Evolutionary conservation across 768 basidiomycete genomes (phyloP), one percentile per base, ranked within the genome.

Genomic region (Naganishia friedmannii): DNA sequence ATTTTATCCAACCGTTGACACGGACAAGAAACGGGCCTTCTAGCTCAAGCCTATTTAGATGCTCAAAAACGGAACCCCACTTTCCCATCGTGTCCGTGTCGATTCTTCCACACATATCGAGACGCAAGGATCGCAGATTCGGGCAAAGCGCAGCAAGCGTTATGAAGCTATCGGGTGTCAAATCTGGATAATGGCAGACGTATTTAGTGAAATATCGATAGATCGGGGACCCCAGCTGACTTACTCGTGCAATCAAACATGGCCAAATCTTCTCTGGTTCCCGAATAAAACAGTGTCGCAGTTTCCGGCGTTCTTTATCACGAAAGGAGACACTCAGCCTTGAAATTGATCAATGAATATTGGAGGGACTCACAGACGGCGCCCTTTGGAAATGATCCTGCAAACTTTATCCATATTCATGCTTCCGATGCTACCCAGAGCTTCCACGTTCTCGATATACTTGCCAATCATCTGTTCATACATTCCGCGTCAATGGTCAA

Each of bases 181-280:
- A 85, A 46, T 88, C 92, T 95, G 68, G 42, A 66, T 45, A 37
- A 51, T 4, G 37, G 53, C 29, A 39, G 26, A 13, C 29, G 26
- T 58, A 9, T 21, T 63, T 32, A 29, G 48, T 60, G 23, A 58
- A 8, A 10, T 10, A 32, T 28, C 15, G 3, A 17, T 42, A 2
- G 2, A 15, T 42, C 15, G 42, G 15, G 2, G 42, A 42, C 42
- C 7, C 15, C 15, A 5, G 15, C 42, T 15, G n/a, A 82, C 90
- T 73, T 78, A 95, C 93, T 89, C 0, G 95, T 96, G 51, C 88
- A 90, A 81, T 99, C 96, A 75, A 91, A 94, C 46, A 99, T 81
- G 0, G 85, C 86, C 39, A 99, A 83, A 10, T 82, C 84, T 3
- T 84, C 84, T 72, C 93, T 89, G 28, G 86, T 81, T 1, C 86